Percentiles rank a stretch among this genome's conserved stretches.
These are phyloP conservation scores for Thalassiosira pacifica DNA, from an alignment of 352 stramenopile genomes.

Conservation along the genomic window DNA sequence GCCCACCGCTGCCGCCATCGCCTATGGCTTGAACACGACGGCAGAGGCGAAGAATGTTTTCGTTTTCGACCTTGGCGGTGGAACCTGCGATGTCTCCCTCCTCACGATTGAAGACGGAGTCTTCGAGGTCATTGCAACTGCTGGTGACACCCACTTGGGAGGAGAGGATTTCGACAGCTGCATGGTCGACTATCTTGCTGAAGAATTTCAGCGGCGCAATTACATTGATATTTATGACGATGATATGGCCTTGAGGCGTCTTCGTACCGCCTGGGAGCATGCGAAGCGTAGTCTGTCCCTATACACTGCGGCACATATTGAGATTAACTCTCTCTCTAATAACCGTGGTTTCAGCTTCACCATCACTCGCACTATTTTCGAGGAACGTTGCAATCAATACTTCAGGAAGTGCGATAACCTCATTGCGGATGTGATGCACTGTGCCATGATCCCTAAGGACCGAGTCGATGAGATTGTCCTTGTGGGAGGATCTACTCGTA, in stretches of 20 bases:
- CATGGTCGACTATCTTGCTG: constrained; percentile 99
- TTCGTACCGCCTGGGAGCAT: constrained; percentile 96
- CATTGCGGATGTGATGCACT: constrained; percentile 98
- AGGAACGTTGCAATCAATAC: constrained; percentile 99
- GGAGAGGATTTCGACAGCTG: constrained; percentile 99
- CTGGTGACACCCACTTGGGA: constrained; percentile 99
- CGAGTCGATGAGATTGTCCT: constrained; percentile 99
- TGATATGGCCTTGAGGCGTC: constrained; percentile 96
- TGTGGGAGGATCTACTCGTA: constrained; percentile 98
- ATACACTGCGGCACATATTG: constrained; percentile 93
- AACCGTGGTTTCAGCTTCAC: constrained; percentile 96
- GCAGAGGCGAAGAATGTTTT: constrained; percentile 92
- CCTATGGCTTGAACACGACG: constrained; percentile 93
- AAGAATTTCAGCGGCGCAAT: constrained; percentile 92
- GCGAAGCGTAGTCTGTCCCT: constrained; percentile 98
- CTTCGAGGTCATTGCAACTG: constrained; percentile 99
- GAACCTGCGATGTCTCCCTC: constrained; percentile 98
- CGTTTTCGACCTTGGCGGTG: constrained; percentile 93
- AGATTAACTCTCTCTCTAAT: constrained; percentile 97
- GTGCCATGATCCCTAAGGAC: constrained; percentile 94
- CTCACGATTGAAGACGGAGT: constrained; percentile 98
- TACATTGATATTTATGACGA: constrained; percentile 93
- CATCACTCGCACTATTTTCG: constrained; percentile 96
- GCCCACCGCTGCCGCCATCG: constrained; percentile 94
- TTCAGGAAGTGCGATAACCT: too few species aligned